A percentile compares a stretch with the other conserved stretches of the same genome.
phyloP scores from a whole-genome alignment of 176 grass and related monocot genomes.

The Zizania latifolia region DNA sequence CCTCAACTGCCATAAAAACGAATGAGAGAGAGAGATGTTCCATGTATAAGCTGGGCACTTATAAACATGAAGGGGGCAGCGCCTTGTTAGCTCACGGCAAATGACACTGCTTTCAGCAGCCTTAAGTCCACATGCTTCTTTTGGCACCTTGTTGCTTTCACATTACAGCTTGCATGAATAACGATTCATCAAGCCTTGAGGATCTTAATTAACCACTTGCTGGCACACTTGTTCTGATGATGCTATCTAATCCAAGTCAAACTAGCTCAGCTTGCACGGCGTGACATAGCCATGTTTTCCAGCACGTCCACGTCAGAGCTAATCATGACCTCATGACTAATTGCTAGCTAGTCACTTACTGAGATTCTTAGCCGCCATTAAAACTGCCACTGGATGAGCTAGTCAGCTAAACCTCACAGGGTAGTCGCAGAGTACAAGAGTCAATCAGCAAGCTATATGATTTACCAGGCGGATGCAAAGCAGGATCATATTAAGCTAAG shows the following conservation, averaged over 20 bases:
- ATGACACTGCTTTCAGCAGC: conserved; percentile 28
- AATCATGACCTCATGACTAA: conserved; percentile 14
- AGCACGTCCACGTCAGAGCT: not conserved
- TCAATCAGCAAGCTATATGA: not conserved
- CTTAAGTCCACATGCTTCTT: conserved; percentile 41
- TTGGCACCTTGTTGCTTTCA: conserved; percentile 45
- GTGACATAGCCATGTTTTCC: not conserved
- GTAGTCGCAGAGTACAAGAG: not conserved
- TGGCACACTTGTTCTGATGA: not conserved
- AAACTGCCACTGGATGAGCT: not conserved
- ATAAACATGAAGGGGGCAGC: conserved; percentile 10
- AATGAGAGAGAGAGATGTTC: not conserved
- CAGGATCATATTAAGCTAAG: not conserved
- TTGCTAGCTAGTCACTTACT: too few relatives aligned
- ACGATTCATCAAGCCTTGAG: not conserved
- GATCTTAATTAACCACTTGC: not conserved
- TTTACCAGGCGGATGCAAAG: not conserved
- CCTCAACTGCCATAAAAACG: conserved; percentile 61
- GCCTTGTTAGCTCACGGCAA: conserved; percentile 8
- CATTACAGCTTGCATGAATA: conserved; percentile 19
- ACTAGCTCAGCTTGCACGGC: not conserved
- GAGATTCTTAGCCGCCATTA: too few relatives aligned
- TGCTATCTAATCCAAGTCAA: conserved; percentile 21
- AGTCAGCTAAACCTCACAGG: not conserved
- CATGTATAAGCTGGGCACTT: not conserved